Evolutionary conservation across 139 green algal species (phyloP), one percentile per base, ranked within the genome.

Genomic region (Dunaliella primolecta): DNA sequence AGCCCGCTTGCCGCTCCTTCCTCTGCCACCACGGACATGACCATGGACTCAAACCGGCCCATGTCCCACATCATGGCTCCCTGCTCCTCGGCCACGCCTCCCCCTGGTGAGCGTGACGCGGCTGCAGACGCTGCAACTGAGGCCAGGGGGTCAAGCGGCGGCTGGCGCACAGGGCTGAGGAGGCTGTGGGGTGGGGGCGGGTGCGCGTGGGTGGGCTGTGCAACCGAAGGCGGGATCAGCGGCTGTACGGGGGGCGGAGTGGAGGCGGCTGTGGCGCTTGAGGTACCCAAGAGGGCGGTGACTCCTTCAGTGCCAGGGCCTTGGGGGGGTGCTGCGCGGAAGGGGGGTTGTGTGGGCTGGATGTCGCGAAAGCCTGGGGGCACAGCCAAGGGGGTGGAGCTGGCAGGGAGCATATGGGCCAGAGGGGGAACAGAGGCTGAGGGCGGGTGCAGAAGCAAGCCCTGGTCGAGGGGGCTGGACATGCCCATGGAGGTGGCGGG

Each of bases 21-120:
- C 36, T 84, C 80, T 0, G 55, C 75, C 25, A 84, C 55, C 55
- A 84, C 80, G 31, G 80, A 84, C 80, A 84, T 77, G 32, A 84
- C 80, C 36, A 84, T 74, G 55, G 80, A 84, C 80, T 84, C 80
- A 37, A 84, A 70, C 27, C 71, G 79, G 79, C 37, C 79, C 38
- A 31, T 37, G 79, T 83, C 79, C 79, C 79, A 83, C 27, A 81
- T 25, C 15, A 30, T n/a, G 30, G 30, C 23, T 37, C 20, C 75
- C 2, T 81, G 27, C 30, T 81, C 31, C 32, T 30, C 75, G 2
- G 32, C 30, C 3, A 30, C 75, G n/a, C n/a, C n/a, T n/a, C n/a
- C n/a, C 2, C 2, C 27, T 2, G 75, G 27, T 25, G 75, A 25
- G 27, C 23, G 30, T 7, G 75, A 3, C 32, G 30, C 32, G 72